These are phyloP conservation scores for Basidiobolus meristosporus DNA, from an alignment of 371 early-diverging fungal genomes.

Conservation along the genomic window DNA sequence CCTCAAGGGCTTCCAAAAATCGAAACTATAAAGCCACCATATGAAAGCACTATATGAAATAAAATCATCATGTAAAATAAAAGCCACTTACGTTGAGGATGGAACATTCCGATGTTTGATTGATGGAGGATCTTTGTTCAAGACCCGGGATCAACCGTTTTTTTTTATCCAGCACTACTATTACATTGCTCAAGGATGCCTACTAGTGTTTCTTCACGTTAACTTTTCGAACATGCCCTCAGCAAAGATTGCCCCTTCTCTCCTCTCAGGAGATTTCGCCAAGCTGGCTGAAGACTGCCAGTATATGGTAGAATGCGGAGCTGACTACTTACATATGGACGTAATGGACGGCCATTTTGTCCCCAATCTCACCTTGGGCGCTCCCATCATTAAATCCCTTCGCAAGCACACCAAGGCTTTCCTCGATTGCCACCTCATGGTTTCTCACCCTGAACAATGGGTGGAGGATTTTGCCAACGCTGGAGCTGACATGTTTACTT, in stretches of 20 bases:
- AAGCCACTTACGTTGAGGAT: too few relatives aligned
- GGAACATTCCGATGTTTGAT: too few relatives aligned
- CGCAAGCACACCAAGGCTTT: conserved; percentile 79
- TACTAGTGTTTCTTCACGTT: too few relatives aligned
- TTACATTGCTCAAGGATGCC: too few relatives aligned
- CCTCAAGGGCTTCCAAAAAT: too few relatives aligned
- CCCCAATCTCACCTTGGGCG: conserved; percentile 91
- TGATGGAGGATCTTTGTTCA: too few relatives aligned
- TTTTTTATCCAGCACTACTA: too few relatives aligned
- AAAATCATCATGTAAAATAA: too few relatives aligned
- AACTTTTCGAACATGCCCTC: conserved; percentile 22
- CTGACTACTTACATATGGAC: conserved; percentile 92
- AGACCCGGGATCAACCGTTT: too few relatives aligned
- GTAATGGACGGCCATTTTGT: conserved; percentile 78
- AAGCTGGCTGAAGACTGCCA: conserved; percentile 70
- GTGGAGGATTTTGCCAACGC: conserved; percentile 85
- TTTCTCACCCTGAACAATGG: conserved; percentile 84
- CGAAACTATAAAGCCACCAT: too few relatives aligned
- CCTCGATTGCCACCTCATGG: conserved; percentile 97
- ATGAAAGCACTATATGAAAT: too few relatives aligned
- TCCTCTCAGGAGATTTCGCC: conserved; percentile 89
- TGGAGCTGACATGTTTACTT: conserved; percentile 79
- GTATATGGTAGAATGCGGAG: conserved; percentile 71
- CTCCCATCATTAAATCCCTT: conserved; percentile 77
- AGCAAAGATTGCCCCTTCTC: conserved; percentile 76